phyloP scores from a whole-genome alignment of 2,329 filamentous ascomycete genomes.

The Fusarium tricinctum region DNA sequence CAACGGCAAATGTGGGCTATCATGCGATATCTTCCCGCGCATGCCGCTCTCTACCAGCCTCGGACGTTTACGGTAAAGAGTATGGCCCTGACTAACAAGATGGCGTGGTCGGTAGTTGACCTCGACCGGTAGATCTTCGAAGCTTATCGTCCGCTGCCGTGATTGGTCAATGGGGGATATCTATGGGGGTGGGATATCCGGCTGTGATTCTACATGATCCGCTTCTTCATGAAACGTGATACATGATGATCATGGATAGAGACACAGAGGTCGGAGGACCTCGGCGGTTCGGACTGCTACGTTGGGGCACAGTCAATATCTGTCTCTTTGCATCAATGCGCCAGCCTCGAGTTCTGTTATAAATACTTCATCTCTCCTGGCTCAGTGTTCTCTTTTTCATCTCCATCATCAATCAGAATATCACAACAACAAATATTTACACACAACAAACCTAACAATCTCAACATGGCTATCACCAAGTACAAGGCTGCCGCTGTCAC shows the following conservation, averaged over 20 bases:
- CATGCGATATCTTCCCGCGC: conserved; percentile 10
- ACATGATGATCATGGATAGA: conserved; percentile 13
- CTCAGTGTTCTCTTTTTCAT: not conserved
- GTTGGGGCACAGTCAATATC: not conserved
- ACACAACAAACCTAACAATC: not conserved
- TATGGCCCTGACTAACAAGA: not conserved
- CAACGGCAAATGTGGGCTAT: conserved; percentile 17
- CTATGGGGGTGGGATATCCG: not conserved
- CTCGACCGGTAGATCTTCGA: not conserved
- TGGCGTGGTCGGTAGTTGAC: not conserved
- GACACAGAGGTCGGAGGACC: conserved; percentile 5
- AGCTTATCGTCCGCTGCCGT: accelerated
- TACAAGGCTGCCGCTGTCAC: conserved; percentile 47
- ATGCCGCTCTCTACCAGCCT: not conserved
- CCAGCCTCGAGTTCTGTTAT: not conserved
- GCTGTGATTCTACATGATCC: not conserved
- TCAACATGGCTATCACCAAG: conserved; percentile 43
- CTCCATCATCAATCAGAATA: not conserved
- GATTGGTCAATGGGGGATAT: not conserved
- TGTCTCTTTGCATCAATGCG: not conserved
- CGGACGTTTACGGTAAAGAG: not conserved
- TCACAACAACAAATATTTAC: not conserved
- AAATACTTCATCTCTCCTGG: conserved; percentile 2
- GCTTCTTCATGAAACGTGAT: not conserved
- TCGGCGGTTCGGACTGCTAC: conserved; percentile 17